These are phyloP conservation scores for Penicillium verhagenii DNA, from an alignment of 495 filamentous ascomycete genomes.

Conservation along the genomic window DNA sequence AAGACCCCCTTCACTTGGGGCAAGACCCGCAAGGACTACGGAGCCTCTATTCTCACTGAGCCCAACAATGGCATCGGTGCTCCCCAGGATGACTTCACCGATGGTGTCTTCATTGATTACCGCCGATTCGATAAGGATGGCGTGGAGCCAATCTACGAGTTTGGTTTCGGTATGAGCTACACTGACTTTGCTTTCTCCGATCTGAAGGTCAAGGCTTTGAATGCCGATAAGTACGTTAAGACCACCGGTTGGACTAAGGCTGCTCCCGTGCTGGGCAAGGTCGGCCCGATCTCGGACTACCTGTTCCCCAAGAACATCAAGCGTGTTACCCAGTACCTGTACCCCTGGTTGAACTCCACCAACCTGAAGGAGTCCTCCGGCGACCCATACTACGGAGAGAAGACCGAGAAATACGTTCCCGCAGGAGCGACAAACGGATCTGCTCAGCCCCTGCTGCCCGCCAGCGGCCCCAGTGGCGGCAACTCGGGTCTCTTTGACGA, in stretches of 20 bases:
- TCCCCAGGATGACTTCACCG: conserved; percentile 79
- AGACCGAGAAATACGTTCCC: conserved; percentile 63
- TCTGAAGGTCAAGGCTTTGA: conserved; percentile 58
- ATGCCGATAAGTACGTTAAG: conserved; percentile 58
- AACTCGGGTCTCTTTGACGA: conserved; percentile 80
- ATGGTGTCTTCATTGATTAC: conserved; percentile 94
- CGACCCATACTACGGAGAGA: conserved; percentile 67
- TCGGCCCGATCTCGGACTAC: conserved; percentile 65
- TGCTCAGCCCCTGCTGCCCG: conserved; percentile 65
- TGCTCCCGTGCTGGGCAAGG: conserved; percentile 70
- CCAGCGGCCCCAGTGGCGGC: conserved; percentile 70
- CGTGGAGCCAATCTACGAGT: conserved; percentile 80
- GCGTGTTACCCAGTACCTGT: conserved; percentile 66
- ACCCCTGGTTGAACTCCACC: conserved; percentile 85
- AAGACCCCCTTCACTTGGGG: conserved; percentile 91
- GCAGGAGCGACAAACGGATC: conserved; percentile 61
- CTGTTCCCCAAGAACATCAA: conserved; percentile 67
- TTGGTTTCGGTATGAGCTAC: conserved; percentile 88
- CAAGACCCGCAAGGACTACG: conserved; percentile 68
- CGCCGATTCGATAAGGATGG: conserved; percentile 77
- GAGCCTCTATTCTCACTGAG: conserved; percentile 69
- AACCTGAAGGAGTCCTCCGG: conserved; percentile 59
- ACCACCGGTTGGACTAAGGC: conserved; percentile 64
- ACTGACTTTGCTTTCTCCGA: conserved; percentile 82
- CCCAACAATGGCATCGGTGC: conserved; percentile 67